A percentile compares a stretch with the other conserved stretches of the same genome.
These are phyloP conservation scores for Aspergillus nomiae DNA, from an alignment of 2,329 filamentous ascomycete species.

Conservation along the genomic window DNA sequence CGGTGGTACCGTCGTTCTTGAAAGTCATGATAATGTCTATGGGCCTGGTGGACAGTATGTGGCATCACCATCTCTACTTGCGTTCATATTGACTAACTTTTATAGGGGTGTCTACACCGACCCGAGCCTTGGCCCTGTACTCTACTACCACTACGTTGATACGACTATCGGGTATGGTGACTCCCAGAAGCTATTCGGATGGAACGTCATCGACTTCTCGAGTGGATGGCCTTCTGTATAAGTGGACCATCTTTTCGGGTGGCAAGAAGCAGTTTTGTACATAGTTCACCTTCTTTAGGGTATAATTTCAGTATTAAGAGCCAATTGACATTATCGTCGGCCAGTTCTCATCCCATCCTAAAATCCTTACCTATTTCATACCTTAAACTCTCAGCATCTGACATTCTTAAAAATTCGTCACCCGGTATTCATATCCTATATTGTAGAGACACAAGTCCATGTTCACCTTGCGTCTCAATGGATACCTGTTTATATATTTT, in stretches of 20 bases:
- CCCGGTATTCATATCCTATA: background rate
- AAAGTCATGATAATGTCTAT: conserved; percentile 58
- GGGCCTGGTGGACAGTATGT: conserved; percentile 68
- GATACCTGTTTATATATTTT: no score
- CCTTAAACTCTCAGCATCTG: background rate
- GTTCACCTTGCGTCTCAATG: background rate
- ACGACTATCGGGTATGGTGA: conserved; percentile 56
- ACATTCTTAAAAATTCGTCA: background rate
- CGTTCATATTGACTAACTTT: conserved; percentile 8
- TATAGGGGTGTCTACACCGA: conserved; percentile 34
- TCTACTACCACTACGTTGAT: conserved; percentile 66
- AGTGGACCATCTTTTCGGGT: background rate
- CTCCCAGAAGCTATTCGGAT: conserved; percentile 49
- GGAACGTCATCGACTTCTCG: conserved; percentile 48
- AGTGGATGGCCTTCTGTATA: conserved; percentile 49
- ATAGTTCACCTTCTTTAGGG: background rate
- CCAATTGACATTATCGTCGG: no score
- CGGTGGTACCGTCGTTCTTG: conserved; percentile 64
- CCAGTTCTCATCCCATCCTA: no score
- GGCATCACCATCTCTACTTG: background rate
- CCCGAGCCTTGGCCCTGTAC: conserved; percentile 51
- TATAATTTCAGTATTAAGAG: background rate
- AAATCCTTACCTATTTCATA: no score
- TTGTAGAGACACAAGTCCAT: no score
- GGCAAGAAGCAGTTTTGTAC: background rate